A percentile compares a stretch with the other conserved stretches of the same genome.
Conservation (phyloP, 345 rosid genomes). For the Toxicodendron radicans region DNA sequence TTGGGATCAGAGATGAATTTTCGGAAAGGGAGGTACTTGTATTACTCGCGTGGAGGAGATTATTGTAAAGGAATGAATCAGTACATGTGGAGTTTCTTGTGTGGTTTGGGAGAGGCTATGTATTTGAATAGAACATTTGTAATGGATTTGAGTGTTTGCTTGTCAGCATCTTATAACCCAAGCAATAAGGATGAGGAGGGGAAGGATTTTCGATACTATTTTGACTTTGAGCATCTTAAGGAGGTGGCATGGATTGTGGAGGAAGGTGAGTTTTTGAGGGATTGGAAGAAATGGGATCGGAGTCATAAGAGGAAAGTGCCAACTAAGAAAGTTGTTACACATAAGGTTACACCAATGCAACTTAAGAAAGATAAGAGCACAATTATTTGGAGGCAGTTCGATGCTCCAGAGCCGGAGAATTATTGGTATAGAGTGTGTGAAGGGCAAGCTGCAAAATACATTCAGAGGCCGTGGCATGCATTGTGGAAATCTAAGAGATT, state of each 20-base stretch:
- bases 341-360: constrained; percentile 68
- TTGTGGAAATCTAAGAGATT: constrained; percentile 93
- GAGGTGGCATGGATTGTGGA: constrained; percentile 74
- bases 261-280: constrained; percentile 71
- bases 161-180: constrained; percentile 60
- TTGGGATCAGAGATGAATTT: constrained; percentile 58
- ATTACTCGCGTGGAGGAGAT: constrained; percentile 88
- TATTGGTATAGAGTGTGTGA: constrained; percentile 96
- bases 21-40: constrained; percentile 78
- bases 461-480: constrained; percentile 83
- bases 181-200: constrained; percentile 78
- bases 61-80: constrained; percentile 98
- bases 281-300: constrained; percentile 88
- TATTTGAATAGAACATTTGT: constrained; percentile 89
- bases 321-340: constrained; percentile 63
- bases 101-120: constrained; percentile 95
- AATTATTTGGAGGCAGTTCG: constrained; percentile 86
- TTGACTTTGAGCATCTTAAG: constrained; percentile 91
- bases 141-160: constrained; percentile 83
- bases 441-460: constrained; percentile 69
- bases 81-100: constrained; percentile 89
- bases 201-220: constrained; percentile 83
- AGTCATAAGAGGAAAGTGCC: constrained; percentile 72
- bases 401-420: constrained; percentile 79
- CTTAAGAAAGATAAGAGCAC: constrained; percentile 77